Percentiles rank a stretch among this genome's conserved stretches.
These are phyloP conservation scores for Dioscorea cayenensis DNA, from an alignment of 116 monocot genomes.

Conservation along the genomic window DNA sequence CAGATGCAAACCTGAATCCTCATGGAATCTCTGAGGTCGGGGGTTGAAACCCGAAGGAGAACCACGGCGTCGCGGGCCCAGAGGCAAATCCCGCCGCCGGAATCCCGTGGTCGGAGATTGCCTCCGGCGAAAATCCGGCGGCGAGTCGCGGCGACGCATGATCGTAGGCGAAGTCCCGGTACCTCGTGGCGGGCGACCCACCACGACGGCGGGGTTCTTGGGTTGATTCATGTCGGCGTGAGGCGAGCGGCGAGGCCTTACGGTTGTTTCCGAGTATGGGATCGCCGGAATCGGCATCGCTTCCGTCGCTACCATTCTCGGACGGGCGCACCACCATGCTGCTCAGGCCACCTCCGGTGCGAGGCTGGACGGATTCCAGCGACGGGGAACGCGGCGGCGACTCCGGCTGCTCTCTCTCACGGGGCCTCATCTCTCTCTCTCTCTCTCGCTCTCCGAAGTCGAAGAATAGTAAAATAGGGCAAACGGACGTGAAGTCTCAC, in stretches of 20 bases:
- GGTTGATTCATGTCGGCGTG: conserved; percentile 9
- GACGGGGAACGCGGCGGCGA: conserved; percentile 12
- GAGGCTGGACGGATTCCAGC: conserved; percentile 2
- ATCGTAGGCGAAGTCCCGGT: not conserved
- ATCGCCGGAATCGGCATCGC: conserved; percentile 17
- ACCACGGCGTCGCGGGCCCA: conserved; percentile 1
- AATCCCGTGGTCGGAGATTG: conserved; percentile 3
- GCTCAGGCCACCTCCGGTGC: conserved; percentile 24
- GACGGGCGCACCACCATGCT: conserved; percentile 57
- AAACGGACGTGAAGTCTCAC: too few relatives aligned
- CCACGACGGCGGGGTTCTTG: not conserved
- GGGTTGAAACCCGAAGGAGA: conserved; percentile 7
- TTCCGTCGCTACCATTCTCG: conserved; percentile 7
- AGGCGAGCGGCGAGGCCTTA: not conserved
- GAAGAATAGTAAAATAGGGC: not conserved
- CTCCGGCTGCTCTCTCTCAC: conserved; percentile 26
- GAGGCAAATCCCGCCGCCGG: conserved; percentile 5
- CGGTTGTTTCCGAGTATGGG: not conserved
- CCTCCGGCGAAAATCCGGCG: not conserved
- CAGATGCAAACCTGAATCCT: conserved; percentile 21
- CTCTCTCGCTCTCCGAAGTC: not conserved
- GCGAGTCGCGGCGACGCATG: conserved; percentile 1
- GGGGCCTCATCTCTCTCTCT: conserved; percentile 28
- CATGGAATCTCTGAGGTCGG: conserved; percentile 23
- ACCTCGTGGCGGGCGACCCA: not conserved